phyloP scores from a whole-genome alignment of 1,284 basidiomycete species.

The Ceratobasidium sp. region DNA sequence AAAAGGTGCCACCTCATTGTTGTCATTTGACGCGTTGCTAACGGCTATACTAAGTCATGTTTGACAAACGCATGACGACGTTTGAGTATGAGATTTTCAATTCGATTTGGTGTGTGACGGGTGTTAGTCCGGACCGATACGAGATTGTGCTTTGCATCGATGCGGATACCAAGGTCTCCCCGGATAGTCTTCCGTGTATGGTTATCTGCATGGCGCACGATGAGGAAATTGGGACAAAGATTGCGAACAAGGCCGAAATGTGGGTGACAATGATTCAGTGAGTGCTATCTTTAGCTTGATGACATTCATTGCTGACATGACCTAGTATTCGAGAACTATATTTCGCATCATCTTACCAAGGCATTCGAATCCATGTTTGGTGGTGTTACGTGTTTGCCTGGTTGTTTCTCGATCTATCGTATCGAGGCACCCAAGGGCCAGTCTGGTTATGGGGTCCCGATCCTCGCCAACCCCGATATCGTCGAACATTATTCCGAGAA shows the following conservation, averaged over 20 bases:
- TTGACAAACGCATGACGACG: constrained; percentile 99
- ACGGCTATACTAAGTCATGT: constrained; percentile 65
- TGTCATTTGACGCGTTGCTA: neutral
- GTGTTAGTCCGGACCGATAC: constrained; percentile 94
- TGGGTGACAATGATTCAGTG: constrained; percentile 99
- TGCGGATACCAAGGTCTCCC: constrained; percentile 97
- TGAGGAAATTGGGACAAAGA: constrained; percentile 96
- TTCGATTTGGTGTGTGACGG: constrained; percentile 91
- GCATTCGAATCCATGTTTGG: constrained; percentile 99
- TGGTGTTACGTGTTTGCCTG: constrained; percentile 98
- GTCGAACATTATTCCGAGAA: constrained; percentile 98
- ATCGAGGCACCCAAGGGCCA: constrained; percentile 96
- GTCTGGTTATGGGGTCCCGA: constrained; percentile 95
- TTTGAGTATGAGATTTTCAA: constrained; percentile 99
- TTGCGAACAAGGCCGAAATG: constrained; percentile 96
- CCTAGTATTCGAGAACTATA: constrained; percentile 97
- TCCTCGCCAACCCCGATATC: constrained; percentile 96
- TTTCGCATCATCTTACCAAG: constrained; percentile 98
- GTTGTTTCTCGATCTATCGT: constrained; percentile 99
- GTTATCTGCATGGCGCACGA: constrained; percentile 95
- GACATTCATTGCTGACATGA: constrained; percentile 9
- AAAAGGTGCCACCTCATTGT: constrained; percentile 66
- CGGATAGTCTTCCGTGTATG: constrained; percentile 90
- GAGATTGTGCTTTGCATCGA: constrained; percentile 97
- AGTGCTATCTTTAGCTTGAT: constrained; percentile 49